These are phyloP conservation scores for Angomonas deanei DNA, from an alignment of 208 protist species.

Conservation along the genomic window DNA sequence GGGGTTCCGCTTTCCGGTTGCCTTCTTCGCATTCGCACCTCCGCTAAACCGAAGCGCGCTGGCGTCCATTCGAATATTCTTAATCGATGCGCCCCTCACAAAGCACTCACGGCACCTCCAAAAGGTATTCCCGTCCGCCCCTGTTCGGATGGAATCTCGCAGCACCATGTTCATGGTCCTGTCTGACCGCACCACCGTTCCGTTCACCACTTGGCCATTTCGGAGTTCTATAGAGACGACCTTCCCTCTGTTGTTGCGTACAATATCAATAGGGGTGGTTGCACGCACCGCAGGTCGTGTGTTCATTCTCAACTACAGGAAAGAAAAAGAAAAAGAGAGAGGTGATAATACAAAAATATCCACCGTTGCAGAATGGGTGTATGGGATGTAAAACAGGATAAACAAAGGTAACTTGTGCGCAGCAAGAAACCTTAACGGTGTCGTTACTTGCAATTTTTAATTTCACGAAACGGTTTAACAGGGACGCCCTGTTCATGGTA, in stretches of 20 bases:
- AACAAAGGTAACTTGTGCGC: not conserved
- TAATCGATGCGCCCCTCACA: constrained; percentile 66
- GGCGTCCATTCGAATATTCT: constrained; percentile 72
- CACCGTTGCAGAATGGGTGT: not conserved
- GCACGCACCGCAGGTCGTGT: not conserved
- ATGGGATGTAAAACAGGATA: not conserved
- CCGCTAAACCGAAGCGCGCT: not conserved
- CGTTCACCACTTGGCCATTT: constrained; percentile 73
- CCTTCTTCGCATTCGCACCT: not conserved
- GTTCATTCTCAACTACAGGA: not conserved
- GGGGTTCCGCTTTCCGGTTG: not conserved
- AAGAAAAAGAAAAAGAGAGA: constrained; percentile 6
- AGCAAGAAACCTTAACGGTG: not conserved
- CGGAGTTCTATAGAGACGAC: constrained; percentile 68
- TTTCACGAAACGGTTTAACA: constrained; percentile 11
- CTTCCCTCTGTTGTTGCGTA: constrained; percentile 77
- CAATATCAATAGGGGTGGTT: constrained; percentile 69
- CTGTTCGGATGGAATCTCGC: constrained; percentile 66
- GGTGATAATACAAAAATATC: constrained; percentile 5
- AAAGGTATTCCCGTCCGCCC: constrained; percentile 54
- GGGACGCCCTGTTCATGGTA: constrained; percentile 16
- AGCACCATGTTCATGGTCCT: constrained; percentile 81
- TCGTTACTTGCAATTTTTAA: constrained; percentile 17
- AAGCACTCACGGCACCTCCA: constrained; percentile 64
- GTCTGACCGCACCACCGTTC: constrained; percentile 71